These are phyloP conservation scores for Eremothecium cymbalariae DNA, from an alignment of 1,139 yeast genomes.

Conservation along the genomic window DNA sequence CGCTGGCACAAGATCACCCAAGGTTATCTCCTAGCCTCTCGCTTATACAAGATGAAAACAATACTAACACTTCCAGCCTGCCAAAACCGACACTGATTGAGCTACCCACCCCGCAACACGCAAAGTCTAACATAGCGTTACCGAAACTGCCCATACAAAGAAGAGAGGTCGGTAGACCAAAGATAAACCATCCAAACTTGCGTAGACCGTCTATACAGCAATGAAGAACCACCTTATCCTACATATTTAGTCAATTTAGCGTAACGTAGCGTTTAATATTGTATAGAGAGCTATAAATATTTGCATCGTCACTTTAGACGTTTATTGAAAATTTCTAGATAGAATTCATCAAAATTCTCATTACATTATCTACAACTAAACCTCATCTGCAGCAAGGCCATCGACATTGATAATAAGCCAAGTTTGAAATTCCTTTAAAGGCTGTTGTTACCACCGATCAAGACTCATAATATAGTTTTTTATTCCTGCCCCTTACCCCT, in stretches of 20 bases:
- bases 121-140: too few species aligned
- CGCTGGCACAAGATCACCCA: too few species aligned
- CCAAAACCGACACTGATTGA: slow-evolving; percentile 2
- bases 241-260: too few species aligned
- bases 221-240: too few species aligned
- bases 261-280: too few species aligned
- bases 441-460: background rate
- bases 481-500: background rate
- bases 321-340: too few species aligned
- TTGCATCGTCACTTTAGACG: too few species aligned
- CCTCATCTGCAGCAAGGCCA: slow-evolving; percentile 1
- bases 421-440: background rate
- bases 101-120: background rate
- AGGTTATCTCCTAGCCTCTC: too few species aligned
- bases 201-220: slow-evolving; percentile 10
- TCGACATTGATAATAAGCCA: background rate
- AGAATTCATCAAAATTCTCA: too few species aligned
- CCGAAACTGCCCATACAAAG: slow-evolving; percentile 8
- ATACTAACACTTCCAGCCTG: slow-evolving; percentile 18
- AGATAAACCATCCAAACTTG: slow-evolving; percentile 17
- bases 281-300: too few species aligned
- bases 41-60: background rate
- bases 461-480: background rate
- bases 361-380: too few species aligned
- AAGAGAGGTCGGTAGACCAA: slow-evolving; percentile 31